Conservation (phyloP, 2,329 filamentous ascomycete species). For the Xylariales sp. region DNA sequence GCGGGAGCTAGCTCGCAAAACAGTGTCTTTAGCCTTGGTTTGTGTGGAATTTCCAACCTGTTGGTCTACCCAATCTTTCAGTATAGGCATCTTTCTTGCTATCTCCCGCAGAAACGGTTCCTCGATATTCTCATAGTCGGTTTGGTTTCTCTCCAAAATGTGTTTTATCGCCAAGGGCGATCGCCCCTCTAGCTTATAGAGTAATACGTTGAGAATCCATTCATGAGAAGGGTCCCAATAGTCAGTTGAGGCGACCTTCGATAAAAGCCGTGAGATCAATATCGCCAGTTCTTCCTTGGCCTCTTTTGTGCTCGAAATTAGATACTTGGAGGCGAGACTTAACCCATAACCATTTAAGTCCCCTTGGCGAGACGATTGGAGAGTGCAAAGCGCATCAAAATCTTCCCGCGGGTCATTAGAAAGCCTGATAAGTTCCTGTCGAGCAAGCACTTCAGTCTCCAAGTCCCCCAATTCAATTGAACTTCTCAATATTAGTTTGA, state of each 20-base stretch:
- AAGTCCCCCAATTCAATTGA: slow-evolving; percentile 38
- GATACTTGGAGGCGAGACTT: slow-evolving; percentile 39
- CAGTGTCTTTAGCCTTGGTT: not conserved
- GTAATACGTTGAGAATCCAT: slow-evolving; percentile 35
- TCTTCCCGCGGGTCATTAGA: slow-evolving; percentile 32
- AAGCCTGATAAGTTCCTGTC: slow-evolving; percentile 37
- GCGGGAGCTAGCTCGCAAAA: slow-evolving; percentile 2
- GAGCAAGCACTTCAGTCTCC: slow-evolving; percentile 33
- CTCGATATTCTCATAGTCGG: slow-evolving; percentile 31
- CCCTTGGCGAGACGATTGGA: slow-evolving; percentile 40
- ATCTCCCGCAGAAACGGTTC: slow-evolving; percentile 30
- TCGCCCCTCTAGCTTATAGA: slow-evolving; percentile 35
- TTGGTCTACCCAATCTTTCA: slow-evolving; percentile 32
- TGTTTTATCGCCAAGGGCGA: slow-evolving; percentile 27
- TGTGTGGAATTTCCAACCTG: not conserved
- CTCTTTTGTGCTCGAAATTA: slow-evolving; percentile 31
- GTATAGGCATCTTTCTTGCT: slow-evolving; percentile 29
- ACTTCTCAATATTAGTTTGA: slow-evolving; percentile 33
- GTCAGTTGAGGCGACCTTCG: slow-evolving; percentile 29
- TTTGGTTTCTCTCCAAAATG: slow-evolving; percentile 32
- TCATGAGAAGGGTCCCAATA: slow-evolving; percentile 29
- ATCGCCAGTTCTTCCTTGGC: slow-evolving; percentile 27
- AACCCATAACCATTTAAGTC: slow-evolving; percentile 37
- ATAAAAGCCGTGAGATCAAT: slow-evolving; percentile 35
- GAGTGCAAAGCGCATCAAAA: slow-evolving; percentile 35